Percentiles rank a stretch among this genome's conserved stretches.
phyloP scores from a whole-genome alignment of 2,329 filamentous ascomycete species.

The Iodosphaeria phyllophila region DNA sequence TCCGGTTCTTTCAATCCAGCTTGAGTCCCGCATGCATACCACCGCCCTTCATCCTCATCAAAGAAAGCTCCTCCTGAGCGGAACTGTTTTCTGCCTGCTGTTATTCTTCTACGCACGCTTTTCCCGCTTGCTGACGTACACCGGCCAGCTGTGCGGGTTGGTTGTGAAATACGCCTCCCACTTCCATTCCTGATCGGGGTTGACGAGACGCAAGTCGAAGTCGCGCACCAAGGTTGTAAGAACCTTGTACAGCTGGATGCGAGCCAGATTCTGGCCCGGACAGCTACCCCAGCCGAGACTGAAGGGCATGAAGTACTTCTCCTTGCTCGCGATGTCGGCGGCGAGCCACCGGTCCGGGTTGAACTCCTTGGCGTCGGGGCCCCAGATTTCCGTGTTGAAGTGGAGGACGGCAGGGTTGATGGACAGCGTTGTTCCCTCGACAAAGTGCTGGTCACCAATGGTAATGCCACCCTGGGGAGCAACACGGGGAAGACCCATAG shows the following conservation, averaged over 20 bases:
- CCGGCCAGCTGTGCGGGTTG: slow-evolving; percentile 5
- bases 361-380: slow-evolving; percentile 3
- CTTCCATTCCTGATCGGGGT: slow-evolving; percentile 5
- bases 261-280: slow-evolving; percentile 6
- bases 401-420: slow-evolving; percentile 3
- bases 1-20: too few relatives aligned
- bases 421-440: slow-evolving; percentile 2
- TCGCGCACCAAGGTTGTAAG: slow-evolving; percentile 5
- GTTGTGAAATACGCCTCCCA: slow-evolving; percentile 5
- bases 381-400: slow-evolving; percentile 3
- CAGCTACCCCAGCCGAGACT: slow-evolving; percentile 5
- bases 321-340: slow-evolving; percentile 1
- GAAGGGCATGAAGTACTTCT: slow-evolving; percentile 4
- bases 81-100: too few relatives aligned
- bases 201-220: slow-evolving; percentile 5
- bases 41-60: too few relatives aligned
- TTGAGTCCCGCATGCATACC: too few relatives aligned
- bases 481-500: slow-evolving; percentile 4
- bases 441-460: slow-evolving; percentile 3
- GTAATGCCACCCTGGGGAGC: slow-evolving; percentile 4
- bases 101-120: too few relatives aligned
- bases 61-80: too few relatives aligned
- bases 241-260: slow-evolving; percentile 6
- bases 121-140: slow-evolving; percentile 4
- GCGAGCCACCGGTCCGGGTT: slow-evolving; percentile 4